phyloP scores from a whole-genome alignment of 2,329 filamentous ascomycete species.

The Talaromyces rugulosus region DNA sequence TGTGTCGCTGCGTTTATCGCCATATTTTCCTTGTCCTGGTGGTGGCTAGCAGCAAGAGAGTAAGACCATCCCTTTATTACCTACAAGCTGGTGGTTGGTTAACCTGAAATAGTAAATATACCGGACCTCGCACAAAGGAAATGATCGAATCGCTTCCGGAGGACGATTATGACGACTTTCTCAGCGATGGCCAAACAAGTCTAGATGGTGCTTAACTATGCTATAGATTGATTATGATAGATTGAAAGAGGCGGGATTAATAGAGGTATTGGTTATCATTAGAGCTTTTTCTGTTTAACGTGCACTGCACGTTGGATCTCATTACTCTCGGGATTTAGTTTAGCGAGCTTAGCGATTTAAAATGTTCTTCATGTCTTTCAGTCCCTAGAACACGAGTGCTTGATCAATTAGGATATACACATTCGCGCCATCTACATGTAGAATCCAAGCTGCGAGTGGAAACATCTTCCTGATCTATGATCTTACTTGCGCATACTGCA shows the following conservation, averaged over 20 bases:
- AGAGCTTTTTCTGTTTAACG: not conserved
- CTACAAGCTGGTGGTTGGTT: conserved; percentile 6
- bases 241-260: not conserved
- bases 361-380: no score
- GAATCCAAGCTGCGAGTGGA: no score
- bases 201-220: conserved; percentile 10
- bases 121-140: conserved; percentile 55
- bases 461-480: no score
- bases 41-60: conserved; percentile 40
- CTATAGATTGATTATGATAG: not conserved
- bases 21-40: conserved; percentile 48
- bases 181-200: conserved; percentile 1
- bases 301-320: no score
- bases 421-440: no score
- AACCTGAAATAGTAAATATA: conserved; percentile 48
- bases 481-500: no score
- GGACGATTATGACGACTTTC: conserved; percentile 23
- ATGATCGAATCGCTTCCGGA: conserved; percentile 34
- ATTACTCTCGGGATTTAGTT: no score
- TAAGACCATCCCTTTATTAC: conserved; percentile 23
- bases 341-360: no score
- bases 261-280: not conserved
- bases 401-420: no score
- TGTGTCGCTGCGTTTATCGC: conserved; percentile 45
- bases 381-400: no score